Evolutionary conservation across 352 stramenopile genomes (phyloP).

Genomic region (Pythium phragmitis): DNA sequence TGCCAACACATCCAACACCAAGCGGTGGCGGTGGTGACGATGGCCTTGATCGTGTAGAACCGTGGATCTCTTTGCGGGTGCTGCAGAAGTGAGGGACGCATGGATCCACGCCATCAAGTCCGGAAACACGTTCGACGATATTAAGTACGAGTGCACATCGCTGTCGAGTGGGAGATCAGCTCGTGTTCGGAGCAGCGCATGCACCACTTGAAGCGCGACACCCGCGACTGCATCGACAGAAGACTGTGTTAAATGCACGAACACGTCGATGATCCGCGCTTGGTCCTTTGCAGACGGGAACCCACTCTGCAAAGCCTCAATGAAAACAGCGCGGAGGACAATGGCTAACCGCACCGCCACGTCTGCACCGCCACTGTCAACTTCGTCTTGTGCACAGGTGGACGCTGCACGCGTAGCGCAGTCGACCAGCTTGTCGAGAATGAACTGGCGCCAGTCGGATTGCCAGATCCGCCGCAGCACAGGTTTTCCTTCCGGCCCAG

Average conservation of each 20-base stretch:
- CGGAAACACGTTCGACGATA: slow-evolving; percentile 58
- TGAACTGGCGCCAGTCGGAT: slow-evolving; percentile 24
- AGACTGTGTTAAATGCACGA: slow-evolving; percentile 9
- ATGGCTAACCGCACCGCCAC: slow-evolving; percentile 9
- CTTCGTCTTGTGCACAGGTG: neutral
- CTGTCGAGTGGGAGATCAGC: neutral
- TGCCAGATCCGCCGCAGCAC: slow-evolving; percentile 23
- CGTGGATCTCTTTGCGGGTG: neutral
- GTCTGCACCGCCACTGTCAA: neutral
- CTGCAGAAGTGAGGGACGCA: neutral
- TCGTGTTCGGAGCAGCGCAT: neutral
- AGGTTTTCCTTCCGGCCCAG: neutral
- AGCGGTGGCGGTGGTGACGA: neutral
- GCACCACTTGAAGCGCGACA: slow-evolving; percentile 5
- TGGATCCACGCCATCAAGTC: slow-evolving; percentile 59
- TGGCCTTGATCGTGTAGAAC: neutral
- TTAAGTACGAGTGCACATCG: slow-evolving; percentile 57
- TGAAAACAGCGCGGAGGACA: slow-evolving; percentile 10
- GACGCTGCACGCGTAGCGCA: slow-evolving; percentile 7
- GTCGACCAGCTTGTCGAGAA: slow-evolving; percentile 27
- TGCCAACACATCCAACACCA: slow-evolving; percentile 2
- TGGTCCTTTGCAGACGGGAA: slow-evolving; percentile 12
- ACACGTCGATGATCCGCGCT: slow-evolving; percentile 9
- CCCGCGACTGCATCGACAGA: slow-evolving; percentile 13
- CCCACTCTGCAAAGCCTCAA: neutral